These are phyloP conservation scores for Cryomyces minteri DNA, from an alignment of 495 filamentous ascomycete species.

Conservation along the genomic window DNA sequence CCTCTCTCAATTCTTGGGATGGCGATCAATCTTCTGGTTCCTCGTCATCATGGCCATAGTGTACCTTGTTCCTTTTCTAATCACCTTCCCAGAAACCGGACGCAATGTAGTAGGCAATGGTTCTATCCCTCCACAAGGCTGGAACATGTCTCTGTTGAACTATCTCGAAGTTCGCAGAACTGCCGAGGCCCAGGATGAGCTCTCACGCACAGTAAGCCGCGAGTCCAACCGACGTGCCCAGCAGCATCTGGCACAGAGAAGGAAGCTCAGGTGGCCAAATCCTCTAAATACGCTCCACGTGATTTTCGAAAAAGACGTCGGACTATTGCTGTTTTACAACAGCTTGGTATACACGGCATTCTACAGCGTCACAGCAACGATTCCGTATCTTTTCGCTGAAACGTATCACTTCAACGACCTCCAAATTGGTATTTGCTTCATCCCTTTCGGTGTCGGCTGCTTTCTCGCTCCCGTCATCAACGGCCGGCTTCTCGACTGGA, in stretches of 20 bases:
- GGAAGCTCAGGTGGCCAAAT: conserved; percentile 46
- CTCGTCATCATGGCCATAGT: conserved; percentile 12
- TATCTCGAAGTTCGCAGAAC: conserved; percentile 13
- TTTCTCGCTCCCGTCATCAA: conserved; percentile 9
- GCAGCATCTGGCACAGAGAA: conserved; percentile 17
- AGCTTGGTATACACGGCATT: conserved; percentile 36
- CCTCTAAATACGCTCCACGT: conserved; percentile 50
- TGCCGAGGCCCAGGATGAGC: conserved; percentile 11
- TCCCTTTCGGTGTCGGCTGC: conserved; percentile 13
- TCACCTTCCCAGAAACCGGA: conserved; percentile 12
- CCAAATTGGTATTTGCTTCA: conserved; percentile 40
- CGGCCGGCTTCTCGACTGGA: conserved; percentile 21
- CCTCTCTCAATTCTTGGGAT: conserved; percentile 15
- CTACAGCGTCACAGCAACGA: conserved; percentile 36
- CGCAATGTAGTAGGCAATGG: conserved; percentile 17
- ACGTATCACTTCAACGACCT: conserved; percentile 51
- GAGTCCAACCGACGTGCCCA: conserved; percentile 7
- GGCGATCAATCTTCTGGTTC: conserved; percentile 19
- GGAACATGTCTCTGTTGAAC: conserved; percentile 21
- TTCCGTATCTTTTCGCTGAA: conserved; percentile 39
- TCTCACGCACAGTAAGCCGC: conserved; percentile 6
- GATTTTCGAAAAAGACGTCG: conserved; percentile 44
- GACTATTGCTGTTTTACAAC: conserved; percentile 35
- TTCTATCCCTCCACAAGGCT: conserved; percentile 24
- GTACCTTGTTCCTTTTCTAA: conserved; percentile 18